Base-by-base conservation (phyloP, 73 alveolate genomes). In the Tetrahymena thermophila region DNA sequence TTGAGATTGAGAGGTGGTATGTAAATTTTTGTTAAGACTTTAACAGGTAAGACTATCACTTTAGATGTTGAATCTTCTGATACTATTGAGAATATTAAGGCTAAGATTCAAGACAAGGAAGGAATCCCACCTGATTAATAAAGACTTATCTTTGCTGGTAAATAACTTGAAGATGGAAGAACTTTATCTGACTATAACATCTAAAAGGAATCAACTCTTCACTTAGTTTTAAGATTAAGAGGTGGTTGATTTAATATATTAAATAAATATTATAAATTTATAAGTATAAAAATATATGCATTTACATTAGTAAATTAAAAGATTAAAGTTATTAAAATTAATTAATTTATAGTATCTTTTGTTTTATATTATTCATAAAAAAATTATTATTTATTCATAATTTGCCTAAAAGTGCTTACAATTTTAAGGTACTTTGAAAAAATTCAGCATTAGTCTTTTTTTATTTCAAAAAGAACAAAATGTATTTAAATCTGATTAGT, bases 61-160 rank as follows among this genome's bases (percentile, higher is more conserved):
- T 84, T 96, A 44, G 98, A 95, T 42, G 93, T 96, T 85, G 97
- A 96, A 35, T 96, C 96, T 35, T 96, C 97, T 34, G 97, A 96
- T 57, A 96, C 97, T 15, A 96, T 96, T 15, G 96, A 96, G 85
- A 94, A 85, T 94, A 85, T 97, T 56, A 97, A 97, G 93, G 96
- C 96, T 44, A 96, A 96, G 93, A 97, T 97, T 28, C 96, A 97
- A 97, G 98, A 96, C 94, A 93, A 93, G 93, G 96, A 93, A 89
- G 97, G 97, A 37, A 95, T 95, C 56, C 97, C 97, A 34, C 96
- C 97, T 35, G 96, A 95, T 95, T 42, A 95, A 93, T 94, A 95
- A 89, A 95, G 97, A 25, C 94, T 95, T 55, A 95, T 95, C 23
- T 95, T 40, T 89, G 96, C 94, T 13, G 97, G 97, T 15, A 93